These are phyloP conservation scores for Tetracladium maxilliforme DNA, from an alignment of 2,329 filamentous ascomycete genomes.

Conservation along the genomic window DNA sequence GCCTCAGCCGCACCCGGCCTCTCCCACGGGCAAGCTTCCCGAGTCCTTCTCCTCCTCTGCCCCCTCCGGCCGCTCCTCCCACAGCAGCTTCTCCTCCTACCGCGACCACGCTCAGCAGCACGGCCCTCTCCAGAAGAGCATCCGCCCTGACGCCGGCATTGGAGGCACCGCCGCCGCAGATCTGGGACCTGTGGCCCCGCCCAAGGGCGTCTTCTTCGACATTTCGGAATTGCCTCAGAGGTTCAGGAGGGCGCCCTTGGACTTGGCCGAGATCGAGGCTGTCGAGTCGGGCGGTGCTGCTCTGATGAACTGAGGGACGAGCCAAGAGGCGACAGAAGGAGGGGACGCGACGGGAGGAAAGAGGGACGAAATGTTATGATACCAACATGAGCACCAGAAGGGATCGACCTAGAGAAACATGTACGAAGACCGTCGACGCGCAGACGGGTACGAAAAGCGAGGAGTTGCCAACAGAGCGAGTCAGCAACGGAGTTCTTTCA, in stretches of 20 bases:
- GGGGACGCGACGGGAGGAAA: too few relatives aligned
- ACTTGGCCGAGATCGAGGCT: too few relatives aligned
- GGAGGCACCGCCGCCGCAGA: conserved; percentile 49
- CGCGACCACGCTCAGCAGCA: conserved; percentile 43
- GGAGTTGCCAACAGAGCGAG: too few relatives aligned
- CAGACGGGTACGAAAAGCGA: too few relatives aligned
- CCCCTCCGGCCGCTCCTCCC: conserved; percentile 5
- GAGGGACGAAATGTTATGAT: too few relatives aligned
- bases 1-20: conserved; percentile 39
- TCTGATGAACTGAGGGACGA: too few relatives aligned
- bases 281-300: too few relatives aligned
- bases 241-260: conserved; percentile 65
- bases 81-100: conserved; percentile 40
- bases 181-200: conserved; percentile 58
- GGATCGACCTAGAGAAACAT: too few relatives aligned
- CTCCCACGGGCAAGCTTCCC: conserved; percentile 34
- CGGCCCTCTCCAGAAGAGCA: conserved; percentile 27
- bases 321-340: too few relatives aligned
- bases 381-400: too few relatives aligned
- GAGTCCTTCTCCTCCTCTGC: conserved; percentile 32
- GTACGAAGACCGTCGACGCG: too few relatives aligned
- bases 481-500: too few relatives aligned
- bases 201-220: conserved; percentile 71
- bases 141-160: conserved; percentile 6
- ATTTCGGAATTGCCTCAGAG: conserved; percentile 72